phyloP scores from a whole-genome alignment of 2,329 filamentous ascomycete genomes.

The Bertia moriformis region DNA sequence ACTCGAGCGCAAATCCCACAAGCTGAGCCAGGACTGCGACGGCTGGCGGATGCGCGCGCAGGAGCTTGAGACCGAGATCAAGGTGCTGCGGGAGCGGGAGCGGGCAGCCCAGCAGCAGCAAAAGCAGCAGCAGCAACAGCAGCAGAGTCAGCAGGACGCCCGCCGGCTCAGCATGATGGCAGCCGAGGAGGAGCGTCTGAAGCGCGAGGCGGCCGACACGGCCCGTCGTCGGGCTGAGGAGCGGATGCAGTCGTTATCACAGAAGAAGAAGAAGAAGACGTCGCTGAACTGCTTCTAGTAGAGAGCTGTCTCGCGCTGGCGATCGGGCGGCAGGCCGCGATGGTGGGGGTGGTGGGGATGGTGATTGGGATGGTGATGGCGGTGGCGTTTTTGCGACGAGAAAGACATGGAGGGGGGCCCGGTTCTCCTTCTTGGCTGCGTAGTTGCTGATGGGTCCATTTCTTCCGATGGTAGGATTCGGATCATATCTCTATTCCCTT shows the following conservation, averaged over 20 bases:
- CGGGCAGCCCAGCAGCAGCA: constrained; percentile 21
- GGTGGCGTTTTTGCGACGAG: too few species aligned
- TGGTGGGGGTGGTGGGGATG: too few species aligned
- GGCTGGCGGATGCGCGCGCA: constrained; percentile 76
- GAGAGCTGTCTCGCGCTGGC: too few species aligned
- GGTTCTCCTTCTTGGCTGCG: too few species aligned
- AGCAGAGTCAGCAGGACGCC: constrained; percentile 23
- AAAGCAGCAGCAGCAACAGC: constrained; percentile 31
- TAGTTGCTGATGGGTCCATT: too few species aligned
- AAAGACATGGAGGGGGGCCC: too few species aligned
- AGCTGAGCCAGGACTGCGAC: constrained; percentile 80
- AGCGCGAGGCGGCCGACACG: constrained; percentile 76
- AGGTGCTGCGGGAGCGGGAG: constrained; percentile 34
- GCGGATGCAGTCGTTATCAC: constrained; percentile 80
- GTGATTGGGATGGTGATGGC: too few species aligned
- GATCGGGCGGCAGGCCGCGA: too few species aligned
- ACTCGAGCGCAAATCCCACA: constrained; percentile 79
- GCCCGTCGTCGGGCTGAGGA: constrained; percentile 82
- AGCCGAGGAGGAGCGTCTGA: constrained; percentile 91
- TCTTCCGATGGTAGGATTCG: too few species aligned
- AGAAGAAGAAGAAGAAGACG: constrained; percentile 92
- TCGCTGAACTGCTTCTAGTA: constrained; percentile 90
- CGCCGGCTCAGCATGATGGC: constrained; percentile 64
- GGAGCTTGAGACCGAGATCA: constrained; percentile 59
- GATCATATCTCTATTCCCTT: too few species aligned